Evolutionary conservation across 129 eudicot genomes (phyloP).

Genomic region (Flaveria bidentis): DNA sequence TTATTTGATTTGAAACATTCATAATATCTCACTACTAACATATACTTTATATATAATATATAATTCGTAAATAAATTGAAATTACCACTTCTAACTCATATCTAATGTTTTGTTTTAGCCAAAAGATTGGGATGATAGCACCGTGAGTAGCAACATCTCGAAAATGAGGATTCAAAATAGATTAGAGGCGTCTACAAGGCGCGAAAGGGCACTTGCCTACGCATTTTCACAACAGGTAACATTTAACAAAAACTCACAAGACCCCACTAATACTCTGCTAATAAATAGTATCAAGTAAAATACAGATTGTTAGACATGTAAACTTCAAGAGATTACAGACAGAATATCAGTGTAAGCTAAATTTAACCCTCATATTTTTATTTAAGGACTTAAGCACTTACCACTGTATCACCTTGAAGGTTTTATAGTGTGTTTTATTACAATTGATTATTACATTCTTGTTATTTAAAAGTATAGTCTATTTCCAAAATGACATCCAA

Average conservation of each 20-base stretch:
- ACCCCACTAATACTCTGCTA: background rate
- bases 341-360: too few relatives aligned
- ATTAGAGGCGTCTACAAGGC: constrained; percentile 84
- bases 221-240: constrained; percentile 93
- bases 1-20: background rate
- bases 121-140: constrained; percentile 95
- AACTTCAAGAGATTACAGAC: too few relatives aligned
- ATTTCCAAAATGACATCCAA: background rate
- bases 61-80: background rate
- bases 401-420: background rate
- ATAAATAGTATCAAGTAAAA: background rate
- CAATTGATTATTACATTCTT: background rate
- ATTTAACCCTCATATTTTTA: too few relatives aligned
- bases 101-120: constrained; percentile 35
- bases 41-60: too few relatives aligned
- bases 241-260: background rate
- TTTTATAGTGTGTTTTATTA: background rate
- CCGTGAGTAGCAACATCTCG: constrained; percentile 65
- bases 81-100: background rate
- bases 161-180: constrained; percentile 72
- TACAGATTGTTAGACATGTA: background rate
- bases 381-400: too few relatives aligned
- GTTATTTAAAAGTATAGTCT: background rate
- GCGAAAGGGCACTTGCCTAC: constrained; percentile 92
- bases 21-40: background rate